Evolutionary conservation across 2,329 filamentous ascomycete genomes (phyloP).

Genomic region (Hypoxylon sp.): DNA sequence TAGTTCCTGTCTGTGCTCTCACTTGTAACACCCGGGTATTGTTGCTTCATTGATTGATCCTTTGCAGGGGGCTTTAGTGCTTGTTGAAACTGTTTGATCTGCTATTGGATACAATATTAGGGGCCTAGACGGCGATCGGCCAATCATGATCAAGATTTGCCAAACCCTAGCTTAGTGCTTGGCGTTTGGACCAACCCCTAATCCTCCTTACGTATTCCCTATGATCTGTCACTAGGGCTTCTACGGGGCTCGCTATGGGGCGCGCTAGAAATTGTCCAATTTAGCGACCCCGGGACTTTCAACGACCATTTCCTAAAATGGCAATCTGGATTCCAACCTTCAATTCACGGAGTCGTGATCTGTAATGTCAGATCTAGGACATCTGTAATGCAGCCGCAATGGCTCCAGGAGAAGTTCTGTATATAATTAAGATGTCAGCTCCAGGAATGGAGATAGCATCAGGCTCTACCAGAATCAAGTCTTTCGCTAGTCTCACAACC

Average conservation of each 20-base stretch:
- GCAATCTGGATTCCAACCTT: conserved; percentile 38
- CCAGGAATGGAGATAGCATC: conserved; percentile 10
- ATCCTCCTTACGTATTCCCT: neutral
- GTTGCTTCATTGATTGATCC: conserved; percentile 28
- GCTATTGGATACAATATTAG: conserved; percentile 13
- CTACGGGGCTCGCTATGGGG: neutral
- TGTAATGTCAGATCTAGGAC: neutral
- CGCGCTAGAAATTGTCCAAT: conserved; percentile 10
- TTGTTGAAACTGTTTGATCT: conserved; percentile 21
- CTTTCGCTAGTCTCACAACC: conserved; percentile 5
- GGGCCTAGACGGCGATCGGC: neutral
- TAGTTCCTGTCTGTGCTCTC: conserved; percentile 5
- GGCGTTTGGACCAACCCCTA: conserved; percentile 6
- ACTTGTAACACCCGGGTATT: conserved; percentile 14
- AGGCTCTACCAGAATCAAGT: conserved; percentile 13
- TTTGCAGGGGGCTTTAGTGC: conserved; percentile 11
- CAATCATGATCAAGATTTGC: conserved; percentile 13
- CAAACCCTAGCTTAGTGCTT: conserved; percentile 4
- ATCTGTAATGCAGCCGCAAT: neutral
- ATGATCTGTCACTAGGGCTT: conserved; percentile 12
- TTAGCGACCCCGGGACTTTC: conserved; percentile 13
- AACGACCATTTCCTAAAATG: conserved; percentile 28
- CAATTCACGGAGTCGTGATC: conserved; percentile 17
- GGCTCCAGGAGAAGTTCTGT: neutral
- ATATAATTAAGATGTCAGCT: conserved; percentile 33